A percentile compares a stretch with the other conserved stretches of the same genome.
phyloP scores from a whole-genome alignment of 2,329 filamentous ascomycete species.

The Xylariomycetidae sp. region DNA sequence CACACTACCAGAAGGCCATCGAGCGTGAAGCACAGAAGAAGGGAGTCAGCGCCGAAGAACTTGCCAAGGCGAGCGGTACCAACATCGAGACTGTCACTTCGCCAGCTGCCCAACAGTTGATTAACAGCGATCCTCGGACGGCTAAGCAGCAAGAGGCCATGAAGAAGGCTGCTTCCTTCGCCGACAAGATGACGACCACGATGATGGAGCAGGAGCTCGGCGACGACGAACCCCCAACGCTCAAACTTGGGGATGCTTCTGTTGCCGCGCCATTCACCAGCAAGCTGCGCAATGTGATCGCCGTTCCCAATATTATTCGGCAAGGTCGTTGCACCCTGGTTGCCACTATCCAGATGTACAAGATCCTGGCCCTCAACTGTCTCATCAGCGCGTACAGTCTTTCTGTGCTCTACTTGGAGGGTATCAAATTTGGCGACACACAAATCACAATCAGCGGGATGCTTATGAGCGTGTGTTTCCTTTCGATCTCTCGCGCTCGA shows the following conservation, averaged over 20 bases:
- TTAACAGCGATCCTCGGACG: slow-evolving; percentile 48
- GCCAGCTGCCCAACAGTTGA: slow-evolving; percentile 58
- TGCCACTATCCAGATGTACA: slow-evolving; percentile 99
- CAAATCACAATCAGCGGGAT: slow-evolving; percentile 99
- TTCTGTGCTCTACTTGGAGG: slow-evolving; percentile 92
- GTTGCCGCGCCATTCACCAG: slow-evolving; percentile 97
- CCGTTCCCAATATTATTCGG: slow-evolving; percentile 96
- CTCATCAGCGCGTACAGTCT: slow-evolving; percentile 96
- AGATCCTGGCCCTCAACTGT: slow-evolving; percentile 96
- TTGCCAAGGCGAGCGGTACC: slow-evolving; percentile 48
- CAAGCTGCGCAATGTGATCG: slow-evolving; percentile 94
- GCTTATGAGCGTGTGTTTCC: slow-evolving; percentile 99
- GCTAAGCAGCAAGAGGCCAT: slow-evolving; percentile 61
- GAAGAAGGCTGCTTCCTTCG: slow-evolving; percentile 70
- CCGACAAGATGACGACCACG: slow-evolving; percentile 77
- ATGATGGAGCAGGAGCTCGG: slow-evolving; percentile 91
- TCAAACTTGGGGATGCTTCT: slow-evolving; percentile 95
- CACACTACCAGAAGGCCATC: slow-evolving; percentile 90
- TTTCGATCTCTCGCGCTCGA: slow-evolving; percentile 96
- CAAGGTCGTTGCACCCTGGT: slow-evolving; percentile 97
- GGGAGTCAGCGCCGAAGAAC: slow-evolving; percentile 58
- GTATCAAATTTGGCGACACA: slow-evolving; percentile 98
- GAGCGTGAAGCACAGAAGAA: slow-evolving; percentile 80
- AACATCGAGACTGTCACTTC: slow-evolving; percentile 63
- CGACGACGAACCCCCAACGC: slow-evolving; percentile 85